These are phyloP conservation scores for Pezicula radicicola DNA, from an alignment of 2,329 filamentous ascomycete species.

Conservation along the genomic window DNA sequence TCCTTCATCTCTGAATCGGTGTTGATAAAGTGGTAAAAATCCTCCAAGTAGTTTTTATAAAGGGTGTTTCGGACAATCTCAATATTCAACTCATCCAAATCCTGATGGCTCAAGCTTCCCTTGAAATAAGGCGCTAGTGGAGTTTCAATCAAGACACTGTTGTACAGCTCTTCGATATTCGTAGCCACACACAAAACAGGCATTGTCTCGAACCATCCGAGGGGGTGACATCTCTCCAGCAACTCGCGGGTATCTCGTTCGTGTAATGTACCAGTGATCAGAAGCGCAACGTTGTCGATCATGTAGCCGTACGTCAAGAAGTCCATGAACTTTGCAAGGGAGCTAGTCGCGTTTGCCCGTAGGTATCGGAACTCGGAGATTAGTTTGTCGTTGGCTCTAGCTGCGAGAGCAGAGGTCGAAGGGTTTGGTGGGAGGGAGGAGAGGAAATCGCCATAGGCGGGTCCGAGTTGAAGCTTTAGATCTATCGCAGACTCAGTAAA, in stretches of 20 bases:
- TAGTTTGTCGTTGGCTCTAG: conserved; percentile 96
- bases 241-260: conserved; percentile 96
- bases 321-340: conserved; percentile 92
- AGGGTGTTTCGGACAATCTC: conserved; percentile 98
- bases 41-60: conserved; percentile 99
- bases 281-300: conserved; percentile 98
- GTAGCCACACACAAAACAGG: conserved; percentile 96
- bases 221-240: conserved; percentile 89
- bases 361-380: conserved; percentile 97
- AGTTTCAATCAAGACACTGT: conserved; percentile 95
- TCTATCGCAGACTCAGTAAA: conserved; percentile 50
- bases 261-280: conserved; percentile 96
- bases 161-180: conserved; percentile 98
- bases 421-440: conserved; percentile 91
- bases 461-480: conserved; percentile 94
- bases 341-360: conserved; percentile 87
- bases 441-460: conserved; percentile 96
- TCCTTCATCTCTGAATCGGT: conserved; percentile 80
- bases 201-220: conserved; percentile 99
- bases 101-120: conserved; percentile 90
- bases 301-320: conserved; percentile 99
- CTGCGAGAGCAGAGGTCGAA: conserved; percentile 89
- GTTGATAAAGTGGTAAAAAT: conserved; percentile 95
- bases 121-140: conserved; percentile 97
- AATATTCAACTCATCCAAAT: conserved; percentile 97